Conservation (phyloP, 2,329 filamentous ascomycete genomes). For the Monosporascus sp. region DNA sequence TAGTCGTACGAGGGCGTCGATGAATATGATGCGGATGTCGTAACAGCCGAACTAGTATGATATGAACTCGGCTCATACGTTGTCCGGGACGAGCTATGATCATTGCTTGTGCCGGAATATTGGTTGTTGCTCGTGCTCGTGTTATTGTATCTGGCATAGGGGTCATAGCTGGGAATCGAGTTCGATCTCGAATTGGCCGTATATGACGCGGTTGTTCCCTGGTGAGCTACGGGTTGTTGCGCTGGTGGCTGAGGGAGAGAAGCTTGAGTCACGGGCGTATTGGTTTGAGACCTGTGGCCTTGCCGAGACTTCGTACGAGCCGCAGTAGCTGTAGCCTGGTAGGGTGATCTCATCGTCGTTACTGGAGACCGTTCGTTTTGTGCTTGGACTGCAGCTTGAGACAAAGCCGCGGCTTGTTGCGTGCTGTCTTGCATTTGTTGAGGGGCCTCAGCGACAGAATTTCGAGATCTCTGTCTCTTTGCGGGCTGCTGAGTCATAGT, state of each 20-base stretch:
- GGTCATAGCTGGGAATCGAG: slow-evolving; percentile 20
- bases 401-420: slow-evolving; percentile 14
- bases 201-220: slow-evolving; percentile 20
- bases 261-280: slow-evolving; percentile 18
- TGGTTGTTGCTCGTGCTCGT: slow-evolving; percentile 10
- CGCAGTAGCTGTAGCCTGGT: slow-evolving; percentile 12
- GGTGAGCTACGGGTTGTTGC: slow-evolving; percentile 16
- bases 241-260: slow-evolving; percentile 19
- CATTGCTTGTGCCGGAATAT: slow-evolving; percentile 14
- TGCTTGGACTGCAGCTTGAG: slow-evolving; percentile 19
- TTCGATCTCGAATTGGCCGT: slow-evolving; percentile 18
- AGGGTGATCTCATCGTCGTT: slow-evolving; percentile 17
- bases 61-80: slow-evolving; percentile 23
- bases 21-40: slow-evolving; percentile 18
- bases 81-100: slow-evolving; percentile 18
- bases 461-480: slow-evolving; percentile 17
- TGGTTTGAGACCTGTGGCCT: slow-evolving; percentile 21
- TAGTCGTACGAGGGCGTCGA: slow-evolving; percentile 23
- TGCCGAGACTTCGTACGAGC: slow-evolving; percentile 20
- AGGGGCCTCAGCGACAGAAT: slow-evolving; percentile 13
- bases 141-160: slow-evolving; percentile 26
- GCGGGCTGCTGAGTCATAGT: slow-evolving; percentile 11
- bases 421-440: slow-evolving; percentile 13
- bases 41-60: slow-evolving; percentile 12
- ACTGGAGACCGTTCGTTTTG: slow-evolving; percentile 23